Base-by-base conservation (phyloP, 2,329 filamentous ascomycete species). In the Paracoccidioides lutzii region DNA sequence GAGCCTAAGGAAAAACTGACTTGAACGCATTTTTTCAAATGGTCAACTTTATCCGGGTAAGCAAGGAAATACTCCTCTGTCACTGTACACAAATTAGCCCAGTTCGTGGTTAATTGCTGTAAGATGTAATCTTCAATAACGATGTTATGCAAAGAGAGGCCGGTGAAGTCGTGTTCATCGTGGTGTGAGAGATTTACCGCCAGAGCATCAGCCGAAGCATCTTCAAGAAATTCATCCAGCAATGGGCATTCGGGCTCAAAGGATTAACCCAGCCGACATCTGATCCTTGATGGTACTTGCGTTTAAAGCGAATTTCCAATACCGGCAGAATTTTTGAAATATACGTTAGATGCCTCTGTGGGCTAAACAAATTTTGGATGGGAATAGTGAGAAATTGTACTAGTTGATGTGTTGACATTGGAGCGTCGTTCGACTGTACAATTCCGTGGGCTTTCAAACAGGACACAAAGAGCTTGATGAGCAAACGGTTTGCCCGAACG, bases 31-130 rank as follows among this genome's bases (percentile, higher is more conserved):
- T 69, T 69, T 58, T 67, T 65, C 7, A 73, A 60, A 55, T 63
- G 67, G 8, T 58, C 55, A 7, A 66, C 59, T 52, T 66, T 49
- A 6, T 71, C 66, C 6, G 69, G 69, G 40, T 71, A 57, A 9
- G 67, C 69, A 1, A 62, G 64, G 53, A 69, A 73, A 55, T 66
- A 72, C 59, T 73, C 71, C 65, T 69, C 71, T 1, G 69, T 66
- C 1, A 66, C 65, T 4, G 62, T 61, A 40, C 63, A 66, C 10
- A 72, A 59, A 22, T 54, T 49, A 40, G 66, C 62, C 71, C 71
- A 73, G 46, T 65, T 61, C 0, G 49, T 45, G 4, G 66, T 45
- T 5, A 72, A 45, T n/a, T 49, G 48, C 6, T 57, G 60, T 0
- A 66, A 58, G 8, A 61, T 45, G 1, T 58, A 49, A 22, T 66